Base-by-base conservation (phyloP, 805 yeast species). In the Starmerella stigmatis region DNA sequence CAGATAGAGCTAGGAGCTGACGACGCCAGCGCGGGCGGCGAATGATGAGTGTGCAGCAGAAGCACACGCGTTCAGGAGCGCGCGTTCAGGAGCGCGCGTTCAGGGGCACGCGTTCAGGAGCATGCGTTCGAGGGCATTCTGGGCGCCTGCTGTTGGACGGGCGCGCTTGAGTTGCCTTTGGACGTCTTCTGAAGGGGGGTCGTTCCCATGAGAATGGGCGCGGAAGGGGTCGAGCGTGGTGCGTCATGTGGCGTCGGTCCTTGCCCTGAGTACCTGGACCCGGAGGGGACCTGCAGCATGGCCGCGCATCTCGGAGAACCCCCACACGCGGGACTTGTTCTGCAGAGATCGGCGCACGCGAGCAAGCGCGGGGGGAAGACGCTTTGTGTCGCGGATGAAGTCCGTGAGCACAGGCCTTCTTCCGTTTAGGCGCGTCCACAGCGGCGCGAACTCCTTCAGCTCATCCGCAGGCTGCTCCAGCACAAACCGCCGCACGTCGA, bases 391-490 rank as follows among this genome's bases (percentile, higher is more conserved):
- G 10, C 22, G 21, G 4, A 36, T n/a, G 17, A 15, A 36, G 15
- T 36, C 30, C 9, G 40, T 36, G 21, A 36, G 29, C 22, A 36
- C 40, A 4, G 40, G 40, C n/a, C 30, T 29, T n/a, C n/a, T n/a
- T 2, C 40, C 40, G 15, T 16, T 2, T 5, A 36, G 15, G 15
- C 29, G 30, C 21, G n/a, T 15, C 40, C 40, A 36, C 30, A 37
- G 20, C 10, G 15, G 16, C 21, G 21, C 21, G 34, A 21, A 27
- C 40, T 26, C 12, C 35, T 42, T 36, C 17, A 41, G 6, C 4
- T 9, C 25, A 13, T 41, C 44, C 11, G 29, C 45, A 16, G 45
- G 40, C 35, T 32, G 38, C 41, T 45, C 48, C 16, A 45, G 36
- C 16, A 45, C 34, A 21, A 39, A 30, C 19, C 36, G 28, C 19